phyloP scores from a whole-genome alignment of 495 filamentous ascomycete genomes.

The Sphaerosporella brunnea region DNA sequence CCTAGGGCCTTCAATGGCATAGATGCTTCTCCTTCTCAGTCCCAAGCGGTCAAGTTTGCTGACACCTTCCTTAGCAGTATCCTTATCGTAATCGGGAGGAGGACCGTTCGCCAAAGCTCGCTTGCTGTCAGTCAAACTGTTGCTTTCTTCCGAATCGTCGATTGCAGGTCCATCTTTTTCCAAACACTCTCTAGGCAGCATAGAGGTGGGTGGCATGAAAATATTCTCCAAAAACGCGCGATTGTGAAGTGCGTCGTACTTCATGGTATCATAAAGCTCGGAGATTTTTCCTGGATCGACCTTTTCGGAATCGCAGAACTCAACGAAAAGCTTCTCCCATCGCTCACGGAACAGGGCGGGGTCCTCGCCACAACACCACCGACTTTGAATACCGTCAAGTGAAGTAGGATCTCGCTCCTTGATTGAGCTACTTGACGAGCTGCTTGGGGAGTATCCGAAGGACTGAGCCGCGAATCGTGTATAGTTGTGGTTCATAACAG shows the following conservation, averaged over 20 bases:
- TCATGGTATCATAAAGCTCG: slow-evolving; percentile 97
- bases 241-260: slow-evolving; percentile 95
- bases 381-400: slow-evolving; percentile 46
- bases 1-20: slow-evolving; percentile 4
- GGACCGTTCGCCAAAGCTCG: neutral
- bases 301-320: slow-evolving; percentile 93
- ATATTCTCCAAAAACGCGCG: slow-evolving; percentile 95
- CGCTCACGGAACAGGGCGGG: slow-evolving; percentile 85
- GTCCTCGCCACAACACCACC: slow-evolving; percentile 95
- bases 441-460: slow-evolving; percentile 25
- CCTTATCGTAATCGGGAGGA: neutral
- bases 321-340: slow-evolving; percentile 95
- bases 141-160: slow-evolving; percentile 24
- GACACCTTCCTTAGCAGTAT: neutral
- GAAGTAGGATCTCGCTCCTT: slow-evolving; percentile 41
- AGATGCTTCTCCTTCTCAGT: slow-evolving; percentile 18
- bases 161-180: slow-evolving; percentile 21
- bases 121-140: neutral
- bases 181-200: slow-evolving; percentile 43
- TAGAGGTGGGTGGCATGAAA: slow-evolving; percentile 61
- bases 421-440: slow-evolving; percentile 26
- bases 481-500: slow-evolving; percentile 86
- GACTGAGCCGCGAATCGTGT: slow-evolving; percentile 48
- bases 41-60: slow-evolving; percentile 17
- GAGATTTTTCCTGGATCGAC: slow-evolving; percentile 96